Percentiles rank a stretch among this genome's conserved stretches.
Conservation (phyloP, 2,329 filamentous ascomycete species). For the Chrysosporium queenslandicum region DNA sequence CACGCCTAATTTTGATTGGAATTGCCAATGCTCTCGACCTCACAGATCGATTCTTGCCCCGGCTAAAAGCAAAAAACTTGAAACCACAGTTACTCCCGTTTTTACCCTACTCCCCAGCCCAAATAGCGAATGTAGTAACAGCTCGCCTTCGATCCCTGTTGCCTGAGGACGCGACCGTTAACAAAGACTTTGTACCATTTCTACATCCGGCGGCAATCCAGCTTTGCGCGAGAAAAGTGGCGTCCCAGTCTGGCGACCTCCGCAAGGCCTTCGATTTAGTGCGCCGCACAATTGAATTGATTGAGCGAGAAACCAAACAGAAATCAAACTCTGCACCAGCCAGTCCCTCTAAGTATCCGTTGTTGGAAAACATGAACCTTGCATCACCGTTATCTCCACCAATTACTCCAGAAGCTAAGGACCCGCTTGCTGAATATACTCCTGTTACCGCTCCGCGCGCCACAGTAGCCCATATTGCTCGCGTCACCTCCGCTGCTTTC, state of each 20-base stretch:
- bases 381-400: slow-evolving; percentile 45
- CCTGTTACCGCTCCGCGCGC: slow-evolving; percentile 75
- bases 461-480: slow-evolving; percentile 81
- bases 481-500: slow-evolving; percentile 80
- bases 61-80: slow-evolving; percentile 82
- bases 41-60: slow-evolving; percentile 87
- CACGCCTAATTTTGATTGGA: slow-evolving; percentile 72
- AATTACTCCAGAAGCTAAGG: slow-evolving; percentile 32
- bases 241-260: slow-evolving; percentile 85
- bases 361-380: slow-evolving; percentile 73
- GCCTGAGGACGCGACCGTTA: slow-evolving; percentile 34
- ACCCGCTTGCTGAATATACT: slow-evolving; percentile 49
- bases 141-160: slow-evolving; percentile 69
- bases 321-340: slow-evolving; percentile 47
- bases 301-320: slow-evolving; percentile 71
- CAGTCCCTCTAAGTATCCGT: slow-evolving; percentile 62
- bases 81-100: slow-evolving; percentile 86
- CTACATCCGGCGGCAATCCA: slow-evolving; percentile 90
- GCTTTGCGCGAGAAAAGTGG: slow-evolving; percentile 87
- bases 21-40: slow-evolving; percentile 95
- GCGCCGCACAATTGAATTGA: slow-evolving; percentile 74
- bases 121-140: slow-evolving; percentile 80
- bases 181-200: slow-evolving; percentile 63
- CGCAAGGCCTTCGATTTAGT: slow-evolving; percentile 94
- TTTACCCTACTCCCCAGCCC: slow-evolving; percentile 76